Conservation (phyloP, 768 basidiomycete species). For the Trametes meyenii region DNA sequence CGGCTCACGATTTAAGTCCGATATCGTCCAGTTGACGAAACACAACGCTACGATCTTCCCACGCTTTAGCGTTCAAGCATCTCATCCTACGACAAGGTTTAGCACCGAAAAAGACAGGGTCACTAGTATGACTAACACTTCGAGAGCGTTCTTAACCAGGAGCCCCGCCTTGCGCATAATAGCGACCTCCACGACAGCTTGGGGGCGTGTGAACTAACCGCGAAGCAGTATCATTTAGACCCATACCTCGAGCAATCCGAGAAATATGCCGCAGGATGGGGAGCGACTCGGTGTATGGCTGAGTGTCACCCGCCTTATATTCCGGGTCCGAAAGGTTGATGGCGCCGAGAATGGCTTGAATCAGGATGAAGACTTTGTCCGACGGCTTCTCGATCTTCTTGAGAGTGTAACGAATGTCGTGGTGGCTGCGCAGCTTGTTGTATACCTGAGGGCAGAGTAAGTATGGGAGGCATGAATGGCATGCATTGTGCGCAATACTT, state of each 20-base stretch:
- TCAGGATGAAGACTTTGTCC: constrained; percentile 81
- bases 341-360: constrained; percentile 79
- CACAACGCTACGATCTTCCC: constrained; percentile 87
- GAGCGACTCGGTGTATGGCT: constrained; percentile 70
- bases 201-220: not conserved
- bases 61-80: constrained; percentile 80
- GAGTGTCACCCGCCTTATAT: constrained; percentile 71
- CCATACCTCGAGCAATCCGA: constrained; percentile 73
- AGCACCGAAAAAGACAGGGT: not conserved
- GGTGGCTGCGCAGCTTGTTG: constrained; percentile 68
- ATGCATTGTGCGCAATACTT: constrained; percentile 40
- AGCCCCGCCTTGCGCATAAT: constrained; percentile 65
- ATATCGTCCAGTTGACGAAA: constrained; percentile 88
- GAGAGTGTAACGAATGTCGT: constrained; percentile 79
- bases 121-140: constrained; percentile 53
- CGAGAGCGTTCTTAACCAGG: constrained; percentile 72
- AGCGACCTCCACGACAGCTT: constrained; percentile 81
- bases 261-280: constrained; percentile 73
- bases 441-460: constrained; percentile 42
- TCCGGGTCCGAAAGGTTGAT: constrained; percentile 70
- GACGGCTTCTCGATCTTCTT: constrained; percentile 68
- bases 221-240: constrained; percentile 3
- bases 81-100: constrained; percentile 54
- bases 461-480: no score
- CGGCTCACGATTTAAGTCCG: constrained; percentile 85